Conservation (phyloP, 495 filamentous ascomycete species). For the Zalerion maritima region DNA sequence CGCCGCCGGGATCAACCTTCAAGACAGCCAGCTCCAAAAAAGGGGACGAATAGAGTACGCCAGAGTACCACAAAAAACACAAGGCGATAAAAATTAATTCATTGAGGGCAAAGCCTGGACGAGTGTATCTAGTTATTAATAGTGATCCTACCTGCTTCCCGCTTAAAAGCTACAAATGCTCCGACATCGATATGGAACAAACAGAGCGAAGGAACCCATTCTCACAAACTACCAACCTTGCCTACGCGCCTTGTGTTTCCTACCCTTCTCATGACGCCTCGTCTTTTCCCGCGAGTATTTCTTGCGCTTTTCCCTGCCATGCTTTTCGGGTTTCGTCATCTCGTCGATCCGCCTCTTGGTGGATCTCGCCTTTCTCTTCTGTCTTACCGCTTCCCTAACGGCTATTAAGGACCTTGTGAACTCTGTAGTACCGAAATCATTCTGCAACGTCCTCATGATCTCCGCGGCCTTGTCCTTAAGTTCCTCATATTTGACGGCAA, state of each 20-base stretch:
- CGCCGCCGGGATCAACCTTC: constrained; percentile 15
- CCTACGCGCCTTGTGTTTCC: constrained; percentile 53
- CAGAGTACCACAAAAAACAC: background rate
- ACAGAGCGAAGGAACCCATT: constrained; percentile 8
- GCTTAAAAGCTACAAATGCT: constrained; percentile 4
- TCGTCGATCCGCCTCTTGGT: constrained; percentile 77
- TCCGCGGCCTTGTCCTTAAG: constrained; percentile 56
- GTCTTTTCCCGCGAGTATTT: constrained; percentile 76
- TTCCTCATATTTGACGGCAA: constrained; percentile 49
- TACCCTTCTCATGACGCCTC: constrained; percentile 61
- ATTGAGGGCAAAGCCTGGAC: no score
- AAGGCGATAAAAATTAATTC: constrained; percentile 1
- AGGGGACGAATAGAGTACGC: constrained; percentile 1
- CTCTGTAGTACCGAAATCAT: constrained; percentile 64
- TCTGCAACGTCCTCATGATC: constrained; percentile 60
- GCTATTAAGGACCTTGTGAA: constrained; percentile 54
- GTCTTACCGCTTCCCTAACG: constrained; percentile 52
- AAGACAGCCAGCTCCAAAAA: constrained; percentile 9
- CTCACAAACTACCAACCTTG: constrained; percentile 31
- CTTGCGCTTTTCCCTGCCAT: constrained; percentile 64
- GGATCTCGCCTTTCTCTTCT: constrained; percentile 54
- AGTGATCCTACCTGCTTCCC: no score
- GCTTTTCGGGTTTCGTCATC: constrained; percentile 64
- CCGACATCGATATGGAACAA: no score
- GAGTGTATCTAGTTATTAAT: no score